Base-by-base conservation (phyloP, 2,329 filamentous ascomycete species). In the Mariannaea sp. region DNA sequence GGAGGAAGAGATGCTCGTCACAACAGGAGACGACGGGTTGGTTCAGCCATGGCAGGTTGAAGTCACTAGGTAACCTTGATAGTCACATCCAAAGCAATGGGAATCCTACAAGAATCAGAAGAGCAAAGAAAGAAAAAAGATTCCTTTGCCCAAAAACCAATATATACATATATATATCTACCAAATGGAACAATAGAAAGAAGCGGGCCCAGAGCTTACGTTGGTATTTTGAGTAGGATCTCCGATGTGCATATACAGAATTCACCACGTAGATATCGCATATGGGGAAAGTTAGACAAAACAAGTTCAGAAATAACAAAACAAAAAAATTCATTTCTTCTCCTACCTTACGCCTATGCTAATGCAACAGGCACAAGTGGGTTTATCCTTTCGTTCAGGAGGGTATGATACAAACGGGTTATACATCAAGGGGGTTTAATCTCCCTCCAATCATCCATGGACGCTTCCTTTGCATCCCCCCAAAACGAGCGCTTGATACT, bases 21-120 rank as follows among this genome's bases (percentile, higher is more conserved):
- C 89, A 13, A 96, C 92, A 1, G 94, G 93, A 0, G 94, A 99
- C 70, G 92, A 97, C 73, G 94, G 94, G 0, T 79, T 88, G 46
- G 88, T 97, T 22, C 87, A 88, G 66, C 85, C 92, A 1, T 99
- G 94, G 93, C 80, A 83, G 58, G 68, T 90, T n/a, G 55, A 65
- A 16, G 22, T 62, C 10, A 27, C 60, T 35, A 44, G 45, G 27
- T 54, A 54, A 49, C 41, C 40, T 29, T n/a, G 56, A 53, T 48
- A 54, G 42, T 38, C 35, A 43, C 48, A 49, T 33, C 12, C 45
- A 55, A 39, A 33, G 46, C 40, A 32, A 43, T 13, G 53, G 44
- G 43, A n/a, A n/a, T n/a, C n/a, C n/a, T n/a, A n/a, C n/a, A n/a
- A n/a, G n/a, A n/a, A n/a, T n/a, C n/a, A 42, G 33, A 19, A 17